Conservation (phyloP, 441 rosid species). For the Macaranga tanarius region DNA sequence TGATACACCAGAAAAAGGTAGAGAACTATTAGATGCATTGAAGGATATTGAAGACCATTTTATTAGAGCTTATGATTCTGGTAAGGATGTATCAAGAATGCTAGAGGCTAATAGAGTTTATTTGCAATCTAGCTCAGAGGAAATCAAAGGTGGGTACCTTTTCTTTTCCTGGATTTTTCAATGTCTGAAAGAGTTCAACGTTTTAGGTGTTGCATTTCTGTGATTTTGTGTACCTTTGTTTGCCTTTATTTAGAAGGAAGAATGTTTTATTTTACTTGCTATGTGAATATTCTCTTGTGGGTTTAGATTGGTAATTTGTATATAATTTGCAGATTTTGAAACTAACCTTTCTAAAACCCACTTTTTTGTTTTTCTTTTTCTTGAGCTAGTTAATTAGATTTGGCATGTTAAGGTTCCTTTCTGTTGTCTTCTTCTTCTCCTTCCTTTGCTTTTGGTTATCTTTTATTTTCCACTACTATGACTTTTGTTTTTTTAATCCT, state of each 20-base stretch:
- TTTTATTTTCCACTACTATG: conserved; percentile 10
- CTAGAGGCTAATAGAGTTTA: conserved; percentile 59
- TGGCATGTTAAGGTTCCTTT: background rate
- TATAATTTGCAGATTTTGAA: background rate
- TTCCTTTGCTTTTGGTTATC: conserved; percentile 9
- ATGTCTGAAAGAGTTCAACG: too few relatives aligned
- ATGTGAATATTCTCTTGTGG: background rate
- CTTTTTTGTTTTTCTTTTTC: background rate
- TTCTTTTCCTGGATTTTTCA: background rate
- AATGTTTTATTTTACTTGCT: background rate
- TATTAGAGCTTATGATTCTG: conserved; percentile 71
- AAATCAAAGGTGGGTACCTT: conserved; percentile 50
- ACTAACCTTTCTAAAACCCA: background rate
- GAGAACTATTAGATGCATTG: conserved; percentile 72
- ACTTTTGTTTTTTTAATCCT: background rate
- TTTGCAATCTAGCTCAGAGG: conserved; percentile 56
- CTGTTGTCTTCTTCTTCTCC: background rate
- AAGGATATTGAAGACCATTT: conserved; percentile 67
- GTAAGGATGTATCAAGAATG: conserved; percentile 76
- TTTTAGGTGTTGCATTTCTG: background rate
- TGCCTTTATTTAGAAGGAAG: too few relatives aligned
- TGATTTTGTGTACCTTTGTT: background rate
- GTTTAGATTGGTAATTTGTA: background rate
- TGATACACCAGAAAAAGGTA: conserved; percentile 51
- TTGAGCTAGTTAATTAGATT: background rate